phyloP scores from a whole-genome alignment of 192 early-diverging fungal species.

The Podila epicladia region DNA sequence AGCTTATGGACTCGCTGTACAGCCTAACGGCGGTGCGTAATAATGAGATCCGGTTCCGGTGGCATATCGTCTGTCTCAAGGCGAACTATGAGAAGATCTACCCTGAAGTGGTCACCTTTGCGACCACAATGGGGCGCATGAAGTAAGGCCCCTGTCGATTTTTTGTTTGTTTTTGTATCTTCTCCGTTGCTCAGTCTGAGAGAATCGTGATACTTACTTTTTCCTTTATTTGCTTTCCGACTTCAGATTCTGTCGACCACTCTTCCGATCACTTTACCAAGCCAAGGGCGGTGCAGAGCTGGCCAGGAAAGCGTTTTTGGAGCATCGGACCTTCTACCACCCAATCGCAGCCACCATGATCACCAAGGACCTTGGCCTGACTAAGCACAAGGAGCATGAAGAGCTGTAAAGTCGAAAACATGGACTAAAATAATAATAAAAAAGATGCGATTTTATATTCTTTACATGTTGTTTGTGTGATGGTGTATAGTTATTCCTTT shows the following conservation, averaged over 20 bases:
- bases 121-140: conserved; percentile 92
- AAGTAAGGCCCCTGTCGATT: conserved; percentile 54
- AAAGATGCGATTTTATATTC: too few species aligned
- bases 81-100: conserved; percentile 81
- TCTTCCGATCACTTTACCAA: conserved; percentile 65
- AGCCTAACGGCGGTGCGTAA: conserved; percentile 75
- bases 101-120: conserved; percentile 79
- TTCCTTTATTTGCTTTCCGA: too few species aligned
- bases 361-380: conserved; percentile 73
- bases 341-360: conserved; percentile 93
- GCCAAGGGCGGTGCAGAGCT: conserved; percentile 76
- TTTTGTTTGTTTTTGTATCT: too few species aligned
- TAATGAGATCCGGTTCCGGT: conserved; percentile 88
- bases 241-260: conserved; percentile 39
- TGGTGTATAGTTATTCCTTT: too few species aligned
- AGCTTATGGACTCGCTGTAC: conserved; percentile 78
- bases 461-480: too few species aligned
- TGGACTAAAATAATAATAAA: too few species aligned
- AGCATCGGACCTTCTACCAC: conserved; percentile 88
- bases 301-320: conserved; percentile 81
- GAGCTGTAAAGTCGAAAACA: too few species aligned
- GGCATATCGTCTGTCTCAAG: conserved; percentile 83
- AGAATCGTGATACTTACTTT: too few species aligned
- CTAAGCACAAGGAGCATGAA: conserved; percentile 14
- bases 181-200: too few species aligned